phyloP scores from a whole-genome alignment of 2,329 filamentous ascomycete species.

The Ascochyta fabae region DNA sequence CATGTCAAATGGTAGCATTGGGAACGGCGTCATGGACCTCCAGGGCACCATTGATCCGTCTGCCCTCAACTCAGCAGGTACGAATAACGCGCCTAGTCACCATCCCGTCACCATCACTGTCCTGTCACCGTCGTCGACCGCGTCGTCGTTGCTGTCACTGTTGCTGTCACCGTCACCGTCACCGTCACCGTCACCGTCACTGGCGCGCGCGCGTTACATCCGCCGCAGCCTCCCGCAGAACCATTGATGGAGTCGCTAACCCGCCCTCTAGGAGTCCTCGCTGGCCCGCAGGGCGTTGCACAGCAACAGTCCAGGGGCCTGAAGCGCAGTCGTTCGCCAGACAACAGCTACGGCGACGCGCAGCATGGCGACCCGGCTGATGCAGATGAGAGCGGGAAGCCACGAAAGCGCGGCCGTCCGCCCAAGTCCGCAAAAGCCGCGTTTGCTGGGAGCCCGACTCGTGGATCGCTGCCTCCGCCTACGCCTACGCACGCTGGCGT shows the following conservation, averaged over 20 bases:
- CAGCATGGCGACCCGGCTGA: conserved; percentile 32
- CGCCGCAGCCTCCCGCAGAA: conserved; percentile 30
- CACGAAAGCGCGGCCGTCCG: conserved; percentile 59
- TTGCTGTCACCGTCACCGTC: too few species aligned
- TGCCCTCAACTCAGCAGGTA: conserved; percentile 49
- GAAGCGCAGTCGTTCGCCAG: conserved; percentile 52
- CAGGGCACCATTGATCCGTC: conserved; percentile 52
- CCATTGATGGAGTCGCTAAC: conserved; percentile 34
- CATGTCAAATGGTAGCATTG: conserved; percentile 50
- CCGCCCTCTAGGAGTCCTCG: conserved; percentile 35
- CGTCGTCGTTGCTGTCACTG: too few species aligned
- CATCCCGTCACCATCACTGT: not conserved
- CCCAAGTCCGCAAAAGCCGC: conserved; percentile 64
- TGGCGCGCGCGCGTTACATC: conserved; percentile 41
- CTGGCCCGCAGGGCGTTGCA: conserved; percentile 39
- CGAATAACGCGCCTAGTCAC: conserved; percentile 16
- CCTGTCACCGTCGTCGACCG: too few species aligned
- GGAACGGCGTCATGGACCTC: conserved; percentile 50
- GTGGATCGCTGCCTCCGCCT: conserved; percentile 57
- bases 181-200: too few species aligned
- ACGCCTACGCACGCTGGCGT: conserved; percentile 59
- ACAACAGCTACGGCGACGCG: conserved; percentile 45
- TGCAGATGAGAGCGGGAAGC: conserved; percentile 43
- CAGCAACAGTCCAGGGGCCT: conserved; percentile 47
- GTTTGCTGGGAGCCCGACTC: conserved; percentile 61